Evolutionary conservation across 352 stramenopile species (phyloP), one percentile per base, ranked within the genome.

Genomic region (Pythium volutum): DNA sequence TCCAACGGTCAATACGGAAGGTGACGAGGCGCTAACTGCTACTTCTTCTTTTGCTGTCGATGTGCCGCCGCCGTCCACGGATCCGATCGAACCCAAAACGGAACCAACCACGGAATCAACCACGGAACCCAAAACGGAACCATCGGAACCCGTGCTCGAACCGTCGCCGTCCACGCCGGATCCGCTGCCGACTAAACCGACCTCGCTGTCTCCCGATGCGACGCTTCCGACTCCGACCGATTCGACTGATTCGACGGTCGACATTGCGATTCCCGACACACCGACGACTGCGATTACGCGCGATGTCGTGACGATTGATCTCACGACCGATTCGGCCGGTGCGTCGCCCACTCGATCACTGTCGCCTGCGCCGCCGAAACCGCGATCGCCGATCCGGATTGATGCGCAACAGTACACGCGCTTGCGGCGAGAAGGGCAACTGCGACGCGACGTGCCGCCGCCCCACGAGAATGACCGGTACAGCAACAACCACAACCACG

Each of bases 11-110:
- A 12, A 12, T 34, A 18, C 55, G 31, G 11, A 12, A 26, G 12
- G 9, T 46, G 43, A 50, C n/a, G 47, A 60, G 43, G 53, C 42
- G 52, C 59, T 66, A 66, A 66, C 59, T 53, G 49, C 39, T 55
- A 23, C 59, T 66, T 39, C 50, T n/a, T 59, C 59, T 66, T 59
- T 27, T 59, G 50, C 50, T 59, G 49, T 54, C 43, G 59, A 59
- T 66, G 34, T 36, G 22, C 39, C 54, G 31, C 55, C 33, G 45
- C 22, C 23, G 9, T 33, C 45, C 7, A 34, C 34, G 12, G 18
- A 43, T 11, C 31, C 31, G 31, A 36, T 36, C 22, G 10, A 45
- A 14, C 16, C 39, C 7, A 45, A n/a, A n/a, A n/a, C n/a, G n/a
- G n/a, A n/a, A n/a, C n/a, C 39, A 25, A 20, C 41, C 10, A 25